Evolutionary conservation across 2,329 filamentous ascomycete species (phyloP), one percentile per base, ranked within the genome.

Genomic region (Paraphoma chrysanthemicola): DNA sequence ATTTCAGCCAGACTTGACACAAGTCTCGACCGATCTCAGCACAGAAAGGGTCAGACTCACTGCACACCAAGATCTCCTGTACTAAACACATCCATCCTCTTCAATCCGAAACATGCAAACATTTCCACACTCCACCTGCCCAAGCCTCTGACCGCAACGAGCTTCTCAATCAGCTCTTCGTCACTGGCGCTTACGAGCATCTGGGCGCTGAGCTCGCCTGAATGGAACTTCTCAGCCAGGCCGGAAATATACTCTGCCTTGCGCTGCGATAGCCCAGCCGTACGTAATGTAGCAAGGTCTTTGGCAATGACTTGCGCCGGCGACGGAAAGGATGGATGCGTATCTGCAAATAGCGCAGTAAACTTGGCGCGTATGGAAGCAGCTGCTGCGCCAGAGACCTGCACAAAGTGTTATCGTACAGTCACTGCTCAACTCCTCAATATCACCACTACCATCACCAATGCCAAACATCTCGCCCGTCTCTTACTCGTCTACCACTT

Each of bases 31-130:
- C 16, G 10, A 8, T 16, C 8, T 17, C 39, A 42, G 5, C 39
- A 14, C 16, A 10, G 11, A 16, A 28, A 51, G 47, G 51, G 51
- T 16, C 50, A 45, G 42, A 82, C 83, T 76, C 73, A 85, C 85
- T 98, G 95, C 44, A 99, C 92, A 4, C 95, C 95, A 59, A 99
- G 79, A 78, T 99, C 94, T 0, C 95, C 94, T 1, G 92, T 89
- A 18, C 90, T 92, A 74, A 98, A 97, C 18, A 99, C 91, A 78
- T 99, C 94, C 83, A 93, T 90, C 11, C 93, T 84, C 83, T 97
- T 98, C 41, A 99, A 81, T n/a, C 87, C 91, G 77, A 99, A 98
- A 77, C 91, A 92, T 48, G 93, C 92, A 81, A 99, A 99, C 95
- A 99, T 72, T 48, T 72, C 93, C 12, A 96, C 93, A 46, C 89